Conservation (phyloP, 352 stramenopile genomes). For the Elongisporangium anandrum region DNA sequence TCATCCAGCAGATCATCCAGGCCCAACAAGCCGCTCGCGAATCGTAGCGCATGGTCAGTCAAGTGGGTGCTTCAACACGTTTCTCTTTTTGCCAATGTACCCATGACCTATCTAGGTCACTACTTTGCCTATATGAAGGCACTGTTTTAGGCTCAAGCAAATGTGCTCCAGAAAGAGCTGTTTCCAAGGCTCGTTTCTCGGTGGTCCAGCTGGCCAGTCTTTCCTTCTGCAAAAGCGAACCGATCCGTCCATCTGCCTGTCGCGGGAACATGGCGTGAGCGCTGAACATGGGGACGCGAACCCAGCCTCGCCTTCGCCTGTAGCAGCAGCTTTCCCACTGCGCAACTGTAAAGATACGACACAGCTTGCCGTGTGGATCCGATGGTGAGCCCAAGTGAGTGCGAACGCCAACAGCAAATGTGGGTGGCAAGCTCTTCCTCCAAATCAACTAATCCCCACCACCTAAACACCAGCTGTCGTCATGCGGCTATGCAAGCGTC, state of each 20-base stretch:
- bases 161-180: not conserved
- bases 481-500: not conserved
- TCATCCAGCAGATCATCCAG: constrained; percentile 84
- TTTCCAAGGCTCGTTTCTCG: not conserved
- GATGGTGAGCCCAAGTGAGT: not conserved
- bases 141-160: not conserved
- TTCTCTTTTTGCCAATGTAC: not conserved
- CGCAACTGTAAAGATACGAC: no score
- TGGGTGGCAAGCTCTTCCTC: not conserved
- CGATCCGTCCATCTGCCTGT: no score
- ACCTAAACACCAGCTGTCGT: not conserved
- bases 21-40: constrained; percentile 74
- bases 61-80: not conserved
- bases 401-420: not conserved
- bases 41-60: constrained; percentile 30
- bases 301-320: not conserved
- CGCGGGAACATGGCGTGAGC: not conserved
- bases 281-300: not conserved
- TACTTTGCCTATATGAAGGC: not conserved
- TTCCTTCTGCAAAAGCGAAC: not conserved
- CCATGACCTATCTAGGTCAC: not conserved
- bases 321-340: not conserved
- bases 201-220: not conserved
- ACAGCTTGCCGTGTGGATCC: not conserved
- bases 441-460: not conserved